Evolutionary conservation across 495 filamentous ascomycete genomes (phyloP).

Genomic region (Poronia punctata): DNA sequence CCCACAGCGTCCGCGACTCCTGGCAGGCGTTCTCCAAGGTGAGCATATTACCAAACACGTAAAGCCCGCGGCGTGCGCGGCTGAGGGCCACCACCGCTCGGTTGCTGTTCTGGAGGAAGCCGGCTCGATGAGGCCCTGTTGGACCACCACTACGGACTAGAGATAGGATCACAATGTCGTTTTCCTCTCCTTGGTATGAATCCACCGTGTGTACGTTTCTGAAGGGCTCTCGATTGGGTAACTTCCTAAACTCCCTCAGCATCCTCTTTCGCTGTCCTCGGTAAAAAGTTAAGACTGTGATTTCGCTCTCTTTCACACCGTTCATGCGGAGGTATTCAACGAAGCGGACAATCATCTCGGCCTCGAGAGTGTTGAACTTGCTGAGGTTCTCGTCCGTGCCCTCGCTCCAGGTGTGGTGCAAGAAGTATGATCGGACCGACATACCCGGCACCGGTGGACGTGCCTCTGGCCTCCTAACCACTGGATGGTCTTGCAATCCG

Average conservation of each 20-base stretch:
- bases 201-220: slow-evolving; percentile 81
- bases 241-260: slow-evolving; percentile 40
- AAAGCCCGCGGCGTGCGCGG: slow-evolving; percentile 77
- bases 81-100: slow-evolving; percentile 84
- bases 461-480: slow-evolving; percentile 41
- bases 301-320: slow-evolving; percentile 48
- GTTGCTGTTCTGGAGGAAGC: slow-evolving; percentile 69
- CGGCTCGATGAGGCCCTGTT: slow-evolving; percentile 25
- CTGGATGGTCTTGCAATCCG: slow-evolving; percentile 59
- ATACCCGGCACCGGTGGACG: slow-evolving; percentile 69
- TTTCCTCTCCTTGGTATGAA: slow-evolving; percentile 92
- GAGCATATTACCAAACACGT: slow-evolving; percentile 74
- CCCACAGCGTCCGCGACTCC: slow-evolving; percentile 35
- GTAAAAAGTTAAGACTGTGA: slow-evolving; percentile 89
- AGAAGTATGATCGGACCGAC: slow-evolving; percentile 62
- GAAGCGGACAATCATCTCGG: slow-evolving; percentile 69
- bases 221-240: slow-evolving; percentile 37
- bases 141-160: slow-evolving; percentile 59
- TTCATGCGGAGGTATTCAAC: slow-evolving; percentile 66
- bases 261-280: slow-evolving; percentile 73
- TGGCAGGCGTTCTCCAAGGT: slow-evolving; percentile 37
- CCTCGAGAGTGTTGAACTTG: slow-evolving; percentile 65
- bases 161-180: slow-evolving; percentile 77
- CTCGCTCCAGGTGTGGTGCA: slow-evolving; percentile 66
- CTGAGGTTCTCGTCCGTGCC: slow-evolving; percentile 57